These are phyloP conservation scores for Persicaria maculosa DNA, from an alignment of 148 eudicot genomes.

Conservation along the genomic window DNA sequence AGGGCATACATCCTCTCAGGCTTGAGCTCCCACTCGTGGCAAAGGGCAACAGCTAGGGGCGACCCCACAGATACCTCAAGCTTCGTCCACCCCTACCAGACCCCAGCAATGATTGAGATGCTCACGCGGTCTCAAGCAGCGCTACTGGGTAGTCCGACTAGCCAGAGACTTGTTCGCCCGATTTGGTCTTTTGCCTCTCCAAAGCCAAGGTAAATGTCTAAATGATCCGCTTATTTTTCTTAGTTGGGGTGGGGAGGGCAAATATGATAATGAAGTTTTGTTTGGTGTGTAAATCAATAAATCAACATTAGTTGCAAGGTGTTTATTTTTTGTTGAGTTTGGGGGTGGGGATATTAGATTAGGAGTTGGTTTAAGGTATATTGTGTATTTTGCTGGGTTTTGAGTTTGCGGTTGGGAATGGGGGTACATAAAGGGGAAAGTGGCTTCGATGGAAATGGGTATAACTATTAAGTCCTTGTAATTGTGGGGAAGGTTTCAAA, in stretches of 20 bases:
- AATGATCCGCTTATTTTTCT: neutral
- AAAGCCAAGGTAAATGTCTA: constrained; percentile 17
- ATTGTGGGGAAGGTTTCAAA: constrained; percentile 6
- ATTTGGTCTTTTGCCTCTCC: constrained; percentile 16
- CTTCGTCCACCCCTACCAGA: constrained; percentile 27
- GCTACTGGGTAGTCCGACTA: constrained; percentile 13
- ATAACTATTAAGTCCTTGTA: constrained; percentile 11
- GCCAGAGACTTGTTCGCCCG: constrained; percentile 17
- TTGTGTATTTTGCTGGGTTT: constrained; percentile 6
- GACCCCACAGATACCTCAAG: constrained; percentile 20
- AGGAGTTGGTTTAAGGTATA: constrained; percentile 8
- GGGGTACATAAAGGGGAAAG: constrained; percentile 8
- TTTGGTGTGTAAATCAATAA: constrained; percentile 19
- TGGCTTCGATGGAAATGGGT: constrained; percentile 9
- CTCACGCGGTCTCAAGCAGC: constrained; percentile 24
- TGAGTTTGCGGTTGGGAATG: constrained; percentile 6
- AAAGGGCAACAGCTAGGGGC: constrained; percentile 75
- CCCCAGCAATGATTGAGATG: constrained; percentile 35
- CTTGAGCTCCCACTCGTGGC: constrained; percentile 95
- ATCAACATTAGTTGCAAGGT: constrained; percentile 2
- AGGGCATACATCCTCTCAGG: constrained; percentile 87
- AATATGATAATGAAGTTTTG: neutral
- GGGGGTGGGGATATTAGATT: constrained; percentile 10
- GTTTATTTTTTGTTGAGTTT: neutral
- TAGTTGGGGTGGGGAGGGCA: neutral